These are phyloP conservation scores for Flaveria trinervia DNA, from an alignment of 129 eudicot genomes.

Conservation along the genomic window DNA sequence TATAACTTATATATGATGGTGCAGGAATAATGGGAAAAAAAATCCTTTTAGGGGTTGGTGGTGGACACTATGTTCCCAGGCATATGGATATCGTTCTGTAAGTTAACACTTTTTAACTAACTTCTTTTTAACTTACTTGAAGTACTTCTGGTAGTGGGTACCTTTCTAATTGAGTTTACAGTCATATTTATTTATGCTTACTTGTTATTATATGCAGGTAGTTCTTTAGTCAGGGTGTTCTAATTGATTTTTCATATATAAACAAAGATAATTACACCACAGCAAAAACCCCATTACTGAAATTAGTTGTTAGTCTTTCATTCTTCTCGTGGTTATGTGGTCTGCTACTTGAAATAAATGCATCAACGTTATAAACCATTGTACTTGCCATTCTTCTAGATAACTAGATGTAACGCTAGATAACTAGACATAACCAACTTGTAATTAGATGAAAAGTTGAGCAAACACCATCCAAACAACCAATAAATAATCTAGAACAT, in stretches of 20 bases:
- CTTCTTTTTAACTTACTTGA: background rate
- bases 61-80: constrained; percentile 97
- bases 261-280: background rate
- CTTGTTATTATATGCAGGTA: background rate
- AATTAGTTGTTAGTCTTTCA: background rate
- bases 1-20: constrained; percentile 14
- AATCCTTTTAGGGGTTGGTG: constrained; percentile 89
- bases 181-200: constrained; percentile 4
- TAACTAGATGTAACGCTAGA: too few species aligned
- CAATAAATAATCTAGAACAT: too few species aligned
- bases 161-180: constrained; percentile 2
- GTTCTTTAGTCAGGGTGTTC: background rate
- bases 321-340: background rate
- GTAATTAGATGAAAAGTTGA: too few species aligned
- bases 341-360: too few species aligned
- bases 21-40: constrained; percentile 65
- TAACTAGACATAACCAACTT: too few species aligned
- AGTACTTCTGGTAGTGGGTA: constrained; percentile 1
- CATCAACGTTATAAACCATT: too few species aligned
- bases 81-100: constrained; percentile 88
- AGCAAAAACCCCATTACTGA: background rate
- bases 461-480: too few species aligned
- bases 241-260: background rate
- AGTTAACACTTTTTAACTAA: constrained; percentile 31
- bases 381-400: too few species aligned